phyloP scores from a whole-genome alignment of 345 rosid species.

The Bretschneidera sinensis region DNA sequence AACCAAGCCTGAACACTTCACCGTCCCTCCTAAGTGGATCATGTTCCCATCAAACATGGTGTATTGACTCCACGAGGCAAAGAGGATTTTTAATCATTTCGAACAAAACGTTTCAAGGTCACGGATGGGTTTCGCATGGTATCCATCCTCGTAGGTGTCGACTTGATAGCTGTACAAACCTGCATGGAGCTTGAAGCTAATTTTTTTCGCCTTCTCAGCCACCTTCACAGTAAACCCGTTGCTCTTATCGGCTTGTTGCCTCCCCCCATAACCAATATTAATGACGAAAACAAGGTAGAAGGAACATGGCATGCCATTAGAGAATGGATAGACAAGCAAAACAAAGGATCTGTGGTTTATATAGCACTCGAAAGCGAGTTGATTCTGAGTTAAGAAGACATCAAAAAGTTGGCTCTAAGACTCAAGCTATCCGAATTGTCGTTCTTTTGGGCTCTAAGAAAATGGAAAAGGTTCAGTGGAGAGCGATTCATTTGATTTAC shows the following conservation, averaged over 20 bases:
- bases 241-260: constrained; percentile 30
- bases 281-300: constrained; percentile 6
- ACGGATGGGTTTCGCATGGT: background rate
- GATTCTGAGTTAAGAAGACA: constrained; percentile 24
- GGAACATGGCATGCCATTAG: constrained; percentile 23
- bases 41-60: constrained; percentile 1
- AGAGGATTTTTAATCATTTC: background rate
- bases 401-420: constrained; percentile 36
- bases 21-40: constrained; percentile 14
- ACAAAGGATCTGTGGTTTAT: constrained; percentile 35
- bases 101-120: background rate
- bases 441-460: constrained; percentile 42
- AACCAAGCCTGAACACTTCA: constrained; percentile 6
- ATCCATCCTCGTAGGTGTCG: constrained; percentile 1
- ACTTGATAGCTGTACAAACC: background rate
- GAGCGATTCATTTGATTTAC: background rate
- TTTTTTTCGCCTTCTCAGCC: background rate
- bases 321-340: constrained; percentile 38
- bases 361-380: constrained; percentile 48
- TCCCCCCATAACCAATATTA: constrained; percentile 17
- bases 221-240: constrained; percentile 15
- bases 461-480: background rate
- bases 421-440: constrained; percentile 37
- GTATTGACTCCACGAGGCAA: constrained; percentile 6
- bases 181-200: constrained; percentile 17